Evolutionary conservation across 148 eudicot species (phyloP), one percentile per base, ranked within the genome.

Genomic region (Vaccinium macrocarpon): DNA sequence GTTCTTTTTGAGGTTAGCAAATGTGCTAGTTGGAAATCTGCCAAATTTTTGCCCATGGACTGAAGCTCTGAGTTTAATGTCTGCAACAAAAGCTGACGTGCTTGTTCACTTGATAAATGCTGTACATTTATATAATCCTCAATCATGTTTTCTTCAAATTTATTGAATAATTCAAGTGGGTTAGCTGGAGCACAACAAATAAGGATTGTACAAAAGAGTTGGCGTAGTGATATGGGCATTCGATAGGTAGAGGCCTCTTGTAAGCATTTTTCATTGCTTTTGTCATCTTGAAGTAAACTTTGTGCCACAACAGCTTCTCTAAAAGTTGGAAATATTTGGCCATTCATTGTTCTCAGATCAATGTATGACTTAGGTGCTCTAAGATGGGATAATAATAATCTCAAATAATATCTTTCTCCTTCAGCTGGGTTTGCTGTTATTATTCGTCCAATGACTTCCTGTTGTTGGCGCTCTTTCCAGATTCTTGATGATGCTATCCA

Each of bases 181-280:
- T 18, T 19, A 1, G 4, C 8, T 0, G n/a, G n/a, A 0, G n/a
- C 2, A 8, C 64, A 59, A 1, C 19, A 4, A 0, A 19, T 2
- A 5, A 19, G 64, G 1, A 59, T 19, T 21, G 29, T 59, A 8
- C 64, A 59, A 19, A 59, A 59, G 0, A 59, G 19, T 6, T 6
- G 23, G 0, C 64, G 5, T 0, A 59, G 8, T 0, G 23, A 18
- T 1, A 1, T 18, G 0, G 64, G 64, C 64, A 59, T 59, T 5
- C 0, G 64, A 59, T 59, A 59, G 1, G 2, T 2, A 59, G 7
- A 18, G 5, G n/a, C 23, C 1, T 59, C 64, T 19, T 19, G n/a
- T 23, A 59, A 18, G 8, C 8, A 18, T 19, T 59, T 18, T 19
- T 59, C 64, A 19, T 19, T 59, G 8, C 64, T 59, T 5, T 16